Evolutionary conservation across 495 filamentous ascomycete genomes (phyloP), one percentile per base, ranked within the genome.

Genomic region (Podospora pseudopauciseta): DNA sequence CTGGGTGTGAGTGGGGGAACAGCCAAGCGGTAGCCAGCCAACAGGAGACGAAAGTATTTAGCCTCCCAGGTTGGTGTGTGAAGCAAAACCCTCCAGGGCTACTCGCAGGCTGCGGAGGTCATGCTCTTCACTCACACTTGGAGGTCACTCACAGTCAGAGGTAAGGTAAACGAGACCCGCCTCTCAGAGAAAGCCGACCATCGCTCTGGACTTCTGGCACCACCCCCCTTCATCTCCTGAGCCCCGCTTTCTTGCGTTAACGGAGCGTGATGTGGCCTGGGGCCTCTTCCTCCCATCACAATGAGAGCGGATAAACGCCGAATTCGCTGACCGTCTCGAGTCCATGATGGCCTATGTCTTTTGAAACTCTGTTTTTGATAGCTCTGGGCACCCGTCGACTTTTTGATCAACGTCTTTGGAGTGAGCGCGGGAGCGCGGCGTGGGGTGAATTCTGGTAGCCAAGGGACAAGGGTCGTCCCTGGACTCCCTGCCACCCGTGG

Each of bases 401-500:
- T 23, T 61, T 28, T 18, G 28, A 32, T 63, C n/a, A 63, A 63
- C 61, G 32, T 19, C 34, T 30, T 7, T 9, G 7, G 20, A 59
- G 13, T 62, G 44, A 70, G 55, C 23, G 68, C 65, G 53, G 53
- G 55, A 57, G 16, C 15, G 65, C 55, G 65, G 65, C 68, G 68
- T 70, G 68, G 68, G 70, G 53, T 68, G 64, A 27, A 5, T n/a
- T 67, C 55, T 60, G 34, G 30, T 64, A 63, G 67, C 55, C 19
- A 61, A 34, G 27, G 27, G 15, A 59, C 53, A 68, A 69, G 23
- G 70, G 67, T 30, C 27, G 23, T 11, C 64, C 67, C 56, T 70
- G 68, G 30, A 5, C 4, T 7, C 30, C 30, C 30, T 32, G 30
- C 30, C 30, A 32, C 30, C 65, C n/a, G 23, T 23, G 23, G 23